Evolutionary conservation across 2,329 filamentous ascomycete genomes (phyloP).

Genomic region (Nemania sp.): DNA sequence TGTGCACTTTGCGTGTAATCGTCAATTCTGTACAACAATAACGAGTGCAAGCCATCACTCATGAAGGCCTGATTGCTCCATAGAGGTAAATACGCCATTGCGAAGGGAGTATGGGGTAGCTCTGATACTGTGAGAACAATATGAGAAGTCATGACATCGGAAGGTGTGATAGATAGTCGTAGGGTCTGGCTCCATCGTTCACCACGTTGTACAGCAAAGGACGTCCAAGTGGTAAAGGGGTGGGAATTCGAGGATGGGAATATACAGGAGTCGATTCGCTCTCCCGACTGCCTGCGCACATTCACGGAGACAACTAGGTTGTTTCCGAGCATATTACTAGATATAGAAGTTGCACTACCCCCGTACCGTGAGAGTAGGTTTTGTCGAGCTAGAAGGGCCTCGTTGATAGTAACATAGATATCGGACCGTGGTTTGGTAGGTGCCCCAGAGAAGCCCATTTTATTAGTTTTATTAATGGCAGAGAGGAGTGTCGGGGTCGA

Average conservation of each 20-base stretch:
- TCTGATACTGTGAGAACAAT: conserved; percentile 91
- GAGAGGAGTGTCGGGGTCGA: conserved; percentile 89
- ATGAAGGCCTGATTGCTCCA: conserved; percentile 95
- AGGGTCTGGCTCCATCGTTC: conserved; percentile 91
- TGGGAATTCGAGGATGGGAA: conserved; percentile 85
- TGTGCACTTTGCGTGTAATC: conserved; percentile 82
- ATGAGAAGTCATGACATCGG: conserved; percentile 85
- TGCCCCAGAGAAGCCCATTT: conserved; percentile 93
- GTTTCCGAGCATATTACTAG: conserved; percentile 70
- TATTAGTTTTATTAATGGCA: conserved; percentile 81
- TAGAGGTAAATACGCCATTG: conserved; percentile 90
- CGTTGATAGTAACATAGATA: conserved; percentile 89
- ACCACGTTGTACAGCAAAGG: conserved; percentile 81
- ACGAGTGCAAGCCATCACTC: conserved; percentile 82
- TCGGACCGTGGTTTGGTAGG: conserved; percentile 90
- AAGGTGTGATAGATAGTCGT: conserved; percentile 79
- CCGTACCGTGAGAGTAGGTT: conserved; percentile 73
- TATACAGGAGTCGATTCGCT: conserved; percentile 88
- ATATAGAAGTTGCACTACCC: conserved; percentile 80
- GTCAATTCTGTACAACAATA: conserved; percentile 91
- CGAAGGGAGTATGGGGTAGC: conserved; percentile 87
- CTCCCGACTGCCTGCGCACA: conserved; percentile 81
- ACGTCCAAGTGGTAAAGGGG: conserved; percentile 87
- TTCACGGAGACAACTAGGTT: conserved; percentile 92
- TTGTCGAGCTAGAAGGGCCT: conserved; percentile 82